Conservation (phyloP, 305 asterid species). For the Solanum hybrid region DNA sequence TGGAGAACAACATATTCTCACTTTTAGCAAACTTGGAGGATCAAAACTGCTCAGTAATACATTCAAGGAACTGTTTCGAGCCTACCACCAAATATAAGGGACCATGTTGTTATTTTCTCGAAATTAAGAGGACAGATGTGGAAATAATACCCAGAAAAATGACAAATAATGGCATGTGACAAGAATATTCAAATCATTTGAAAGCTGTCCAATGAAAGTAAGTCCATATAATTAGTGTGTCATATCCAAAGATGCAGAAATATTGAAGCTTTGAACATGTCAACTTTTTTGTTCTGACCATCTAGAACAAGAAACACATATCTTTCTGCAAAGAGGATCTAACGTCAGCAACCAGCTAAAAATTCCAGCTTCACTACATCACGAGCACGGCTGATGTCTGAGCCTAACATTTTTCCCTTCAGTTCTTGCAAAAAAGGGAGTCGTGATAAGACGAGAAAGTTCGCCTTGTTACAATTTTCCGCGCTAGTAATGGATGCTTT, state of each 20-base stretch:
- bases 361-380: background rate
- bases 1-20: background rate
- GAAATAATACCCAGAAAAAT: background rate
- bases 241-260: background rate
- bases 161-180: background rate
- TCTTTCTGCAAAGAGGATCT: background rate
- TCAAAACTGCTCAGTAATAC: background rate
- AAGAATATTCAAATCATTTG: background rate
- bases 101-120: background rate
- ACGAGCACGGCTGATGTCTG: background rate
- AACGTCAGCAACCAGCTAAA: background rate
- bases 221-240: background rate
- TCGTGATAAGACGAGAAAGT: background rate
- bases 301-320: background rate
- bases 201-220: background rate
- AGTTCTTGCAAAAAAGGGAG: background rate
- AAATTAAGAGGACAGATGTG: background rate
- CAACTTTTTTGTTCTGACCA: background rate
- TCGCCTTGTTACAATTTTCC: background rate
- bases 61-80: background rate
- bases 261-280: background rate
- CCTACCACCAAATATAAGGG: background rate
- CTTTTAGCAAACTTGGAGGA: background rate
- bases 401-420: background rate
- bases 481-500: background rate